phyloP scores from a whole-genome alignment of 1,284 basidiomycete genomes.

The Heterobasidion annosum region DNA sequence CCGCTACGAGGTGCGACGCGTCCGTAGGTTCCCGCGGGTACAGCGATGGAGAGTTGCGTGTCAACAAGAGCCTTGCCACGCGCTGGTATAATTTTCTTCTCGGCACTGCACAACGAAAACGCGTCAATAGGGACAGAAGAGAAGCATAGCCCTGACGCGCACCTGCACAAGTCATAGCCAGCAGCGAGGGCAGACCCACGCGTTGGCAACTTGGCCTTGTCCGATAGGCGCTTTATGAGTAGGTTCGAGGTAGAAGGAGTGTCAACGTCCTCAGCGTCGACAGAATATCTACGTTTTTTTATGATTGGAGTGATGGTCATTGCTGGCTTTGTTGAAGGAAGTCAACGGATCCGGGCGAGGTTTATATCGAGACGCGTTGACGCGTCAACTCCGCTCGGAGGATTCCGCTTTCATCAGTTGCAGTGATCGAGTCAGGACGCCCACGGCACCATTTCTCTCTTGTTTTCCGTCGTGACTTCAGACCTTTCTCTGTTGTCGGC shows the following conservation, averaged over 20 bases:
- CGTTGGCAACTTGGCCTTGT: slow-evolving; percentile 80
- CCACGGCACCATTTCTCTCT: not conserved
- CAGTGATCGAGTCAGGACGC: not conserved
- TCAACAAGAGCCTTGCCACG: slow-evolving; percentile 84
- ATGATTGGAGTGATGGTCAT: slow-evolving; percentile 23
- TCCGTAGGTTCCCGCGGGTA: slow-evolving; percentile 90
- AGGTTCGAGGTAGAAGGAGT: slow-evolving; percentile 43
- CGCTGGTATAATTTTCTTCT: slow-evolving; percentile 72
- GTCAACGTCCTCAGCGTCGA: slow-evolving; percentile 16
- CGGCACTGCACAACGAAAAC: slow-evolving; percentile 43
- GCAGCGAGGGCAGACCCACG: slow-evolving; percentile 83
- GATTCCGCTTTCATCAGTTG: not conserved
- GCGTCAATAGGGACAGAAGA: slow-evolving; percentile 5
- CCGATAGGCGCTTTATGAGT: slow-evolving; percentile 79
- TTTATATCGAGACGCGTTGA: not conserved
- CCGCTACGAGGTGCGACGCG: slow-evolving; percentile 93
- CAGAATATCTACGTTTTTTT: slow-evolving; percentile 55
- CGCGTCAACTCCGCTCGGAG: slow-evolving; percentile 16
- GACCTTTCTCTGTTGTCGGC: not conserved
- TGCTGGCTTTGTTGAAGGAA: not conserved
- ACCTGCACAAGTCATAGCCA: slow-evolving; percentile 94
- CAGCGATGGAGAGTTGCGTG: slow-evolving; percentile 87
- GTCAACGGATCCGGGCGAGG: no score
- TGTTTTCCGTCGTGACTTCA: not conserved
- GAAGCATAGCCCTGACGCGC: slow-evolving; percentile 10